These are phyloP conservation scores for Trifolium subterraneum DNA, from an alignment of 306 rosid species.

Conservation along the genomic window DNA sequence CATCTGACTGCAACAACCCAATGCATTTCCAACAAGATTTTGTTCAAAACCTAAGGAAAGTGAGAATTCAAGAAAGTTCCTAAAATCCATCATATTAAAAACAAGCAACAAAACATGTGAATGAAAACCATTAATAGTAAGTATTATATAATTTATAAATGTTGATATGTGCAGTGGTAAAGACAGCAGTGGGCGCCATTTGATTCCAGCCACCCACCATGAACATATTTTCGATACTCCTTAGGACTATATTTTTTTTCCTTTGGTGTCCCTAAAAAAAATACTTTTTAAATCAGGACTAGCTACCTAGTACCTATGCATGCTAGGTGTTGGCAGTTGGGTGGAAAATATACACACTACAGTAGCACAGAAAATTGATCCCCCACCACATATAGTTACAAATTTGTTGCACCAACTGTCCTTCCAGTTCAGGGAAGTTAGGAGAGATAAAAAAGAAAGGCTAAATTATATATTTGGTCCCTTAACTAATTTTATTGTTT, in stretches of 20 bases:
- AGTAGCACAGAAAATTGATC: background rate
- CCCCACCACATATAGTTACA: background rate
- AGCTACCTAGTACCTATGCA: background rate
- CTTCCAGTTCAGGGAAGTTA: slow-evolving; percentile 13
- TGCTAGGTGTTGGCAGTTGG: background rate
- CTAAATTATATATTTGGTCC: no score
- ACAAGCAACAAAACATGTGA: slow-evolving; percentile 22
- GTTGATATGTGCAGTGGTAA: slow-evolving; percentile 4
- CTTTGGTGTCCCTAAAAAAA: background rate
- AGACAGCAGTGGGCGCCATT: slow-evolving; percentile 1
- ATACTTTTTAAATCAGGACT: background rate
- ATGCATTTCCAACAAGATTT: slow-evolving; percentile 45
- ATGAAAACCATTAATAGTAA: slow-evolving; percentile 21
- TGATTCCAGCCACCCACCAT: background rate
- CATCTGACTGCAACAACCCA: slow-evolving; percentile 40
- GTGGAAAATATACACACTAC: background rate
- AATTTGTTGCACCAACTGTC: slow-evolving; percentile 1
- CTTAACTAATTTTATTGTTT: no score
- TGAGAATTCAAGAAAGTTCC: slow-evolving; percentile 17
- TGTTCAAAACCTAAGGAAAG: slow-evolving; percentile 52
- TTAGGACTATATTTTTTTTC: background rate
- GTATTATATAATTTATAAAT: background rate
- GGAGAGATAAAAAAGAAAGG: slow-evolving; percentile 11
- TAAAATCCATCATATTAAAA: slow-evolving; percentile 13
- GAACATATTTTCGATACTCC: slow-evolving; percentile 6